Conservation (phyloP, 2,329 filamentous ascomycete genomes). For the Colletotrichum sp. region DNA sequence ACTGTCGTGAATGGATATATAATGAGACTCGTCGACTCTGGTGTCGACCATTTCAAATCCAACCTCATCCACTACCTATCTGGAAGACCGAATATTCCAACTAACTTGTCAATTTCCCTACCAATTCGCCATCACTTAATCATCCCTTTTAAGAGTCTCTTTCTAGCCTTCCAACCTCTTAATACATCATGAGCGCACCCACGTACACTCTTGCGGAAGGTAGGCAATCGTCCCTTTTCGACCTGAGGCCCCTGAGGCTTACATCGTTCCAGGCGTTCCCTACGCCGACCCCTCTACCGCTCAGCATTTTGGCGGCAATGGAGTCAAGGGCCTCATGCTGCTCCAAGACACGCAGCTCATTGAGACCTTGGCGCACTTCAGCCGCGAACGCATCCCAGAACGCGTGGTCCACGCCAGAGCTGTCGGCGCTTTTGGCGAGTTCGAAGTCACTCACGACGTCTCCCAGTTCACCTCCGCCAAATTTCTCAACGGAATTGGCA, state of each 20-base stretch:
- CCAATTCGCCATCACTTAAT: fast-evolving
- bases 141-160: too few species aligned
- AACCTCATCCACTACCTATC: too few species aligned
- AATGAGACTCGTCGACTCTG: too few species aligned
- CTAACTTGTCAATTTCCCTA: too few species aligned
- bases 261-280: background rate
- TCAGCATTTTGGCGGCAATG: constrained; percentile 25
- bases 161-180: fast-evolving
- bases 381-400: constrained; percentile 61
- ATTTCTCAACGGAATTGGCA: constrained; percentile 58
- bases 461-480: constrained; percentile 59
- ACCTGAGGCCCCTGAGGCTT: background rate
- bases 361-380: constrained; percentile 60
- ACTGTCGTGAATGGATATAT: too few species aligned
- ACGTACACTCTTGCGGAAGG: constrained; percentile 33
- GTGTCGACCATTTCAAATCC: too few species aligned
- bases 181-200: constrained; percentile 7
- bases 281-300: constrained; percentile 28
- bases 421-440: constrained; percentile 57
- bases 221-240: background rate
- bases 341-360: constrained; percentile 58
- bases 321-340: constrained; percentile 38
- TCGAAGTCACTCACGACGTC: constrained; percentile 65
- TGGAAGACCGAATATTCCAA: too few species aligned
- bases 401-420: constrained; percentile 40